phyloP scores from a whole-genome alignment of 208 protist species.

The Acanthamoeba castellanii region DNA sequence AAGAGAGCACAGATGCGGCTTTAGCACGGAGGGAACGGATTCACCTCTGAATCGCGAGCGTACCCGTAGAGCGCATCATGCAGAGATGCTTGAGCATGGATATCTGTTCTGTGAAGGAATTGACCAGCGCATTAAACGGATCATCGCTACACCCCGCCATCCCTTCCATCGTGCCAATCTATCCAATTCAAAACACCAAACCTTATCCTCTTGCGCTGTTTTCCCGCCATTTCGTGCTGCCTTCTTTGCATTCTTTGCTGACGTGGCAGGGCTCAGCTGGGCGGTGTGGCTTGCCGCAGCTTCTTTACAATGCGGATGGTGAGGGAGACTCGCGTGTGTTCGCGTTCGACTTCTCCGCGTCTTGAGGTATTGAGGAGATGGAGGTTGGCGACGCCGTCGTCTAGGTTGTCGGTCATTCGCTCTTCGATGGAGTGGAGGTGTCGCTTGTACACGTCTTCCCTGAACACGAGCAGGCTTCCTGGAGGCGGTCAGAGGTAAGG shows the following conservation, averaged over 20 bases:
- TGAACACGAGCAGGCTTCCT: slow-evolving; percentile 7
- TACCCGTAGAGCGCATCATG: slow-evolving; percentile 24
- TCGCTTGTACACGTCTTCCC: slow-evolving; percentile 47
- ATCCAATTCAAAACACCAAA: background rate
- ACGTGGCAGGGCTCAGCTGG: too few species aligned
- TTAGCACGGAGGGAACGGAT: background rate
- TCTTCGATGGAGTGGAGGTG: slow-evolving; percentile 48
- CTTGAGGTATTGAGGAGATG: background rate
- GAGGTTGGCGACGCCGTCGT: background rate
- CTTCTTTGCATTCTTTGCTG: too few species aligned
- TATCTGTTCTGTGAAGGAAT: slow-evolving; percentile 9
- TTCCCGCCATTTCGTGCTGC: too few species aligned
- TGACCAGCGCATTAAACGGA: background rate
- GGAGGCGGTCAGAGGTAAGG: background rate
- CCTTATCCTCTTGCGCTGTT: too few species aligned
- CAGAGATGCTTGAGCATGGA: slow-evolving; percentile 24
- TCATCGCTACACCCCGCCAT: background rate
- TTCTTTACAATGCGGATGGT: slow-evolving; percentile 8
- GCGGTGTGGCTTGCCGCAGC: background rate
- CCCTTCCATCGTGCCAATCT: background rate
- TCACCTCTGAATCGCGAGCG: background rate
- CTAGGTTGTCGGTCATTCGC: background rate
- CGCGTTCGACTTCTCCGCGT: background rate
- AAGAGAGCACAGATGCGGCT: background rate
- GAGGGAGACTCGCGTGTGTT: background rate